phyloP scores from a whole-genome alignment of 2,329 filamentous ascomycete genomes.

The Fusarium sp. region DNA sequence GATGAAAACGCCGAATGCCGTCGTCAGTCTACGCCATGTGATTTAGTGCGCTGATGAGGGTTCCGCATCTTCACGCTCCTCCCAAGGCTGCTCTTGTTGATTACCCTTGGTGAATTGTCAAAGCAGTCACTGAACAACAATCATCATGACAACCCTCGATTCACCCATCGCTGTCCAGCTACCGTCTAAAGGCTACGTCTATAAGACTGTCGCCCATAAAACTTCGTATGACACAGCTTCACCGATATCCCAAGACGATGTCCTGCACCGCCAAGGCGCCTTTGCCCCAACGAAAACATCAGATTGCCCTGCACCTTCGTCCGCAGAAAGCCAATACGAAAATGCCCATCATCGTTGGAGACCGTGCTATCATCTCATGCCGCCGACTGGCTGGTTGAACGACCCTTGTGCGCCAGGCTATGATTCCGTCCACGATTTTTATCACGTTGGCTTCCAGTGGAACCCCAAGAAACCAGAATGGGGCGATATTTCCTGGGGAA shows the following conservation, averaged over 20 bases:
- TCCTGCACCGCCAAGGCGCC: not conserved
- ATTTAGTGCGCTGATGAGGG: not conserved
- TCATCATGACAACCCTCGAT: not conserved
- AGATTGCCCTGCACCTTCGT: not conserved
- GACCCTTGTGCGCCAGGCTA: not conserved
- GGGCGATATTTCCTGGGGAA: not conserved
- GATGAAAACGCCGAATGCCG: not conserved
- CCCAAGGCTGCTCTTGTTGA: not conserved
- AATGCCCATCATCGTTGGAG: not conserved
- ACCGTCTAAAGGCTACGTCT: not conserved
- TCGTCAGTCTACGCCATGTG: not conserved
- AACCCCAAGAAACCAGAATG: not conserved
- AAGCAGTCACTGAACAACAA: not conserved
- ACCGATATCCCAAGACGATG: not conserved
- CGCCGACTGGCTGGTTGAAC: not conserved
- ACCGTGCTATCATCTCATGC: not conserved
- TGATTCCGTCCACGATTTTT: not conserved
- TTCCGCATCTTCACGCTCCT: not conserved
- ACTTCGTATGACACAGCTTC: not conserved
- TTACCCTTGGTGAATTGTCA: not conserved
- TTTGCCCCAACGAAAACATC: not conserved
- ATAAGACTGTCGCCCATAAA: not conserved
- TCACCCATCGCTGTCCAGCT: not conserved
- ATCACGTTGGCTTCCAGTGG: not conserved
- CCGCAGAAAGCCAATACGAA: not conserved